These are phyloP conservation scores for Coprinopsis cinerea DNA, from an alignment of 768 basidiomycete genomes.

Conservation along the genomic window DNA sequence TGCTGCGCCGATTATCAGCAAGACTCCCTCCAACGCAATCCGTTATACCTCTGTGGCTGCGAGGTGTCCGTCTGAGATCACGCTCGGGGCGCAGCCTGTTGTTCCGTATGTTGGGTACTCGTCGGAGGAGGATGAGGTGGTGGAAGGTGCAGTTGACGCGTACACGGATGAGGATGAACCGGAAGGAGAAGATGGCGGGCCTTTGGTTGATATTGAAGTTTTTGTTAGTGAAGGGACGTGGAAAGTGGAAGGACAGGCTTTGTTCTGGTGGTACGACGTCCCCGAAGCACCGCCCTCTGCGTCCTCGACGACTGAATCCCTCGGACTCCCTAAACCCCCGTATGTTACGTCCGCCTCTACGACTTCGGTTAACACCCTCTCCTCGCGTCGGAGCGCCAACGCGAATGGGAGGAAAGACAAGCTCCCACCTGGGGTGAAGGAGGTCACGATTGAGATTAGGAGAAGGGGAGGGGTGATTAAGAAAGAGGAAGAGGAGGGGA, in stretches of 20 bases:
- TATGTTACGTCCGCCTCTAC: not conserved
- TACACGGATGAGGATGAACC: not conserved
- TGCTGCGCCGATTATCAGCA: slow-evolving; percentile 2
- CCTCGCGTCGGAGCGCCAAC: too few relatives aligned
- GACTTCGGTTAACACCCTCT: too few relatives aligned
- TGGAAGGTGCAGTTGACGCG: not conserved
- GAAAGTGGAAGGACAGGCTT: slow-evolving; percentile 40
- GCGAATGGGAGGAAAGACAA: not conserved
- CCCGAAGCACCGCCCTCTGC: slow-evolving; percentile 16
- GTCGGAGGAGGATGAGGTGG: not conserved
- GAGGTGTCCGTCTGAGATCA: not conserved
- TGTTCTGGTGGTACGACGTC: slow-evolving; percentile 52
- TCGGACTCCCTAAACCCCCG: not conserved
- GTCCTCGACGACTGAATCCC: slow-evolving; percentile 18
- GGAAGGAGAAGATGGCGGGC: slow-evolving; percentile 13
- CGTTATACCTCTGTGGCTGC: not conserved
- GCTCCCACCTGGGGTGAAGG: slow-evolving; percentile 17
- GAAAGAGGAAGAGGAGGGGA: slow-evolving; percentile 14
- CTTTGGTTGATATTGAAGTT: slow-evolving; percentile 39
- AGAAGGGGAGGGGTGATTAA: slow-evolving; percentile 26
- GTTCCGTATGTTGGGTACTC: not conserved
- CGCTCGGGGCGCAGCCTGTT: not conserved
- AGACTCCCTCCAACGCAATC: not conserved
- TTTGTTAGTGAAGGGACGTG: slow-evolving; percentile 37
- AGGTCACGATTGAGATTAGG: slow-evolving; percentile 29